phyloP scores from a whole-genome alignment of 768 basidiomycete genomes.

The Amanita molliuscula region DNA sequence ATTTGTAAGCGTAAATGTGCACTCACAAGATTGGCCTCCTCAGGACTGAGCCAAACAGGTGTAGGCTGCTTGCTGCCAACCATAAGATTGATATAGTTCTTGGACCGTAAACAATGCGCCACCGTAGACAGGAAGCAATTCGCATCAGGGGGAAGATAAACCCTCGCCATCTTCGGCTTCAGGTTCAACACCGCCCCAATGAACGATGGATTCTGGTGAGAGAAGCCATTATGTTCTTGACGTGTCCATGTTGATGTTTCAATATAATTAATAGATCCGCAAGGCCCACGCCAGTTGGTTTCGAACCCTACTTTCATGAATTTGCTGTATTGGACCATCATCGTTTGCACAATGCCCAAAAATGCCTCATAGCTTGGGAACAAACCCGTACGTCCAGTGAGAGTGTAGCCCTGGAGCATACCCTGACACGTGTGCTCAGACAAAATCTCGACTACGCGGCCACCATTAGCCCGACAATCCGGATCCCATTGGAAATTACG shows the following conservation, averaged over 20 bases:
- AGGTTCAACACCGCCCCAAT: slow-evolving; percentile 80
- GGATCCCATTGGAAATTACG: slow-evolving; percentile 86
- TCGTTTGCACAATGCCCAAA: slow-evolving; percentile 81
- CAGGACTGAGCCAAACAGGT: slow-evolving; percentile 65
- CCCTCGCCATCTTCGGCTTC: slow-evolving; percentile 59
- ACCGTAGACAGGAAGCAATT: slow-evolving; percentile 81
- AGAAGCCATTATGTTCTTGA: slow-evolving; percentile 86
- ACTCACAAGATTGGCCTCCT: slow-evolving; percentile 60
- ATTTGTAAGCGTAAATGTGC: background rate
- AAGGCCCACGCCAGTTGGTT: slow-evolving; percentile 61
- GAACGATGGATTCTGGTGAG: slow-evolving; percentile 79
- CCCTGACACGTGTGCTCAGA: slow-evolving; percentile 86
- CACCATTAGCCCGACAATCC: slow-evolving; percentile 55
- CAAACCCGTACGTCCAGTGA: slow-evolving; percentile 76
- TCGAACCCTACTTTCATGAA: slow-evolving; percentile 76
- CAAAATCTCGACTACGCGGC: slow-evolving; percentile 81
- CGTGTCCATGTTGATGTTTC: slow-evolving; percentile 84
- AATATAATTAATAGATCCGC: slow-evolving; percentile 74
- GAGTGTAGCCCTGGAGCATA: slow-evolving; percentile 87
- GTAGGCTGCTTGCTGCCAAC: slow-evolving; percentile 83
- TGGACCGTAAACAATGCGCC: slow-evolving; percentile 73
- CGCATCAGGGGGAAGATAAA: slow-evolving; percentile 85
- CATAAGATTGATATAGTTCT: slow-evolving; percentile 83
- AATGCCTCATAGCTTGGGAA: slow-evolving; percentile 93
- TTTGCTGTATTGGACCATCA: slow-evolving; percentile 87